phyloP scores from a whole-genome alignment of 257 asterid genomes.

The Eucommia ulmoides region DNA sequence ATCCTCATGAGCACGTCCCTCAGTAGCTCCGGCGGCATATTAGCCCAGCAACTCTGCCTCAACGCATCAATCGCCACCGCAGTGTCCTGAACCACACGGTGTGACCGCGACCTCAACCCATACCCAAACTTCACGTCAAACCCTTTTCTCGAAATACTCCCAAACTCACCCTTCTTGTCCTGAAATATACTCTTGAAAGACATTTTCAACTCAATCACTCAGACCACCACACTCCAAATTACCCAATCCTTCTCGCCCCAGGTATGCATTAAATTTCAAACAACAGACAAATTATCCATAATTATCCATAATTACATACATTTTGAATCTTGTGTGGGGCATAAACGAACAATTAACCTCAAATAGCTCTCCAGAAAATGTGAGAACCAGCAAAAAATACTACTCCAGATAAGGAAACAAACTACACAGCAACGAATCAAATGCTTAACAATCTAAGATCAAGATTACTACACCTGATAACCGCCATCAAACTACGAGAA shows the following conservation, averaged over 20 bases:
- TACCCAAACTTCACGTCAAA: conserved; percentile 31
- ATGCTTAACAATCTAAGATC: conserved; percentile 4
- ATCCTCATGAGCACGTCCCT: conserved; percentile 78
- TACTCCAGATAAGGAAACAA: conserved; percentile 6
- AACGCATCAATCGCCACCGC: conserved; percentile 49
- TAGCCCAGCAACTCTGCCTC: conserved; percentile 92
- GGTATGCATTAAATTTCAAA: background rate
- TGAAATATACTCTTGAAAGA: conserved; percentile 39
- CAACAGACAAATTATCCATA: background rate
- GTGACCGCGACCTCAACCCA: conserved; percentile 46
- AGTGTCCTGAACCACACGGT: conserved; percentile 33
- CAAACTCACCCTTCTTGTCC: conserved; percentile 48
- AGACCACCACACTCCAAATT: background rate
- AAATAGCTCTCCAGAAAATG: background rate
- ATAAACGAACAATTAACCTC: background rate
- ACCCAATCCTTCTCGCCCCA: background rate
- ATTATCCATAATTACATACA: background rate
- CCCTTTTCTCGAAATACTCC: conserved; percentile 35
- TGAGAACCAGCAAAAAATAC: conserved; percentile 2
- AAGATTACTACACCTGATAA: background rate
- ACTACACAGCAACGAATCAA: conserved; percentile 10
- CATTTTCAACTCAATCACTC: conserved; percentile 12
- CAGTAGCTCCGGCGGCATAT: conserved; percentile 85
- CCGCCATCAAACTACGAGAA: background rate
- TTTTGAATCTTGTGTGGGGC: background rate